Evolutionary conservation across 371 early-diverging fungal genomes (phyloP).

Genomic region (Circinella umbellata): DNA sequence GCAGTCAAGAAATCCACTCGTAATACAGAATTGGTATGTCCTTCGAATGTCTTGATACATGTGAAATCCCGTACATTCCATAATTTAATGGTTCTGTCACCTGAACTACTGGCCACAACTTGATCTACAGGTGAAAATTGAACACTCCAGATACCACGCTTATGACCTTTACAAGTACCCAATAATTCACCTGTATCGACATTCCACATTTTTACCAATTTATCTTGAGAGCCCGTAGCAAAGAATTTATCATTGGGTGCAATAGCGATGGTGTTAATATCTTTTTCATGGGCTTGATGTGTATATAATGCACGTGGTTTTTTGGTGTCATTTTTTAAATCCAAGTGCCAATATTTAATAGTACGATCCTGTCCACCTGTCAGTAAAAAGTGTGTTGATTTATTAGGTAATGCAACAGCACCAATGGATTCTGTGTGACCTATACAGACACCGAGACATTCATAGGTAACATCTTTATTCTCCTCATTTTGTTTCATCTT

Average conservation of each 20-base stretch:
- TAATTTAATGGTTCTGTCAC: constrained; percentile 93
- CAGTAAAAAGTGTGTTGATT: constrained; percentile 71
- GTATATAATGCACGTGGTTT: constrained; percentile 78
- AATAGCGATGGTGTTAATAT: constrained; percentile 94
- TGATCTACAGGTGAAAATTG: constrained; percentile 92
- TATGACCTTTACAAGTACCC: constrained; percentile 91
- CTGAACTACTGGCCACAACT: constrained; percentile 87
- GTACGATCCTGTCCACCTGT: constrained; percentile 95
- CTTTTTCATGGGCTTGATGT: constrained; percentile 96
- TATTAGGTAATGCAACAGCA: constrained; percentile 76
- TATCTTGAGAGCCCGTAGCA: constrained; percentile 98
- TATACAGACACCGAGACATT: constrained; percentile 72
- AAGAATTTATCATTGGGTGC: constrained; percentile 92
- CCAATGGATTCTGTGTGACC: constrained; percentile 95
- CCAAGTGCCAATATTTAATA: constrained; percentile 90
- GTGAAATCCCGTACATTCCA: constrained; percentile 90
- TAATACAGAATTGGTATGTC: constrained; percentile 94
- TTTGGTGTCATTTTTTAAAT: constrained; percentile 39
- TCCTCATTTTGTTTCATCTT: constrained; percentile 50
- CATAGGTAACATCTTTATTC: constrained; percentile 39
- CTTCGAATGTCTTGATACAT: constrained; percentile 95
- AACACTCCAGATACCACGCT: constrained; percentile 94
- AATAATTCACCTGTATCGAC: constrained; percentile 81
- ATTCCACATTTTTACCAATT: constrained; percentile 94
- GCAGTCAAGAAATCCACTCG: constrained; percentile 81